Evolutionary conservation across 306 rosid species (phyloP).

Genomic region (Alnus rubra): DNA sequence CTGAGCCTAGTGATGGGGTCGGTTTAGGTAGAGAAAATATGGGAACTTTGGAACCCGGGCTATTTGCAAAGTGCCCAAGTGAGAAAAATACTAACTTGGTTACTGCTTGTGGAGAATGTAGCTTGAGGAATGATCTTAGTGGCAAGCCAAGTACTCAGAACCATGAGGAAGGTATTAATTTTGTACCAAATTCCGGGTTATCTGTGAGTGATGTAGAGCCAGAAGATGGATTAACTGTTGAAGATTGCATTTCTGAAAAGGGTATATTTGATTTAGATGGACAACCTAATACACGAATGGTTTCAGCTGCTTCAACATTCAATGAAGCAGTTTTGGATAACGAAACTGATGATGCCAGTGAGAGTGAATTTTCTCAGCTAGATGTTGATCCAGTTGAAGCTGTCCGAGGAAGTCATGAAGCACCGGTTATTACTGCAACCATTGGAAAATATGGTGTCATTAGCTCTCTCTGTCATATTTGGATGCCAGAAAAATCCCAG

Average conservation of each 20-base stretch:
- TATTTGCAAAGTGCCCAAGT: constrained; percentile 5
- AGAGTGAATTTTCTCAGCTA: not conserved
- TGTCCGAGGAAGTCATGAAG: constrained; percentile 15
- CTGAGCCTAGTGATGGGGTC: constrained; percentile 2
- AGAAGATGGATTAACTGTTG: constrained; percentile 8
- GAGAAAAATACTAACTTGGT: constrained; percentile 26
- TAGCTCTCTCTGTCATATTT: constrained; percentile 50
- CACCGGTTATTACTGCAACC: constrained; percentile 38
- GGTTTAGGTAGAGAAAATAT: too few species aligned
- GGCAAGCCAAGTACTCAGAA: not conserved
- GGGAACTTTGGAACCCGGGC: not conserved
- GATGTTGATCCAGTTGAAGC: constrained; percentile 16
- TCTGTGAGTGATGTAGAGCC: constrained; percentile 14
- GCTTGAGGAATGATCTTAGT: constrained; percentile 7
- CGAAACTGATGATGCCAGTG: constrained; percentile 5
- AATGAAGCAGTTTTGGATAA: constrained; percentile 17
- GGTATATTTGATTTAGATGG: not conserved
- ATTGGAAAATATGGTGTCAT: constrained; percentile 64
- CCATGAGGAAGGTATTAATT: not conserved
- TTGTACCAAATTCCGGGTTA: not conserved
- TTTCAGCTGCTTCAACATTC: not conserved
- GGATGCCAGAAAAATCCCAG: constrained; percentile 39
- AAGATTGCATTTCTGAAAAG: not conserved
- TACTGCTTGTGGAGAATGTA: constrained; percentile 21
- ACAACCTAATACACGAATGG: constrained; percentile 2